Conservation (phyloP, 495 filamentous ascomycete genomes). For the Trichoderma parareesei region DNA sequence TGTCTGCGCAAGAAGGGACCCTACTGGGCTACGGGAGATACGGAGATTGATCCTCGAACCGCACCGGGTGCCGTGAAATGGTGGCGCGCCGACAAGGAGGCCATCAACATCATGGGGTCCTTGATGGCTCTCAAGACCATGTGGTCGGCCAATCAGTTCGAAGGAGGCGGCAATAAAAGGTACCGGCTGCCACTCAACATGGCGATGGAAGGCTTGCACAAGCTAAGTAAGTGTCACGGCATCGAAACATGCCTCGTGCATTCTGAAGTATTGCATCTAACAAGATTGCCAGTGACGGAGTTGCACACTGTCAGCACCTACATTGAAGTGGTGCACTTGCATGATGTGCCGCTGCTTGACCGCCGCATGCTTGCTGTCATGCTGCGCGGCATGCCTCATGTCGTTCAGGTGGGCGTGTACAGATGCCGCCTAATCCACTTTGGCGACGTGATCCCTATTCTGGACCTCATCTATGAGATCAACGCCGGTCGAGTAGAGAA, state of each 20-base stretch:
- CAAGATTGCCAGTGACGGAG: neutral
- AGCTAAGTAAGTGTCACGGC: neutral
- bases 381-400: neutral
- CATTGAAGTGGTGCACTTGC: neutral
- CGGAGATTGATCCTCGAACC: neutral
- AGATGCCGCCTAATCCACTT: conserved; percentile 8
- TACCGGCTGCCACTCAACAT: neutral
- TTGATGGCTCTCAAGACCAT: neutral
- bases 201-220: neutral
- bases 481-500: neutral
- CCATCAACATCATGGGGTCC: conserved; percentile 1
- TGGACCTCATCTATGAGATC: conserved; percentile 10
- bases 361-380: conserved; percentile 8
- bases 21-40: neutral
- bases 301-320: neutral
- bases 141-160: conserved; percentile 6
- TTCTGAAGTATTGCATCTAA: neutral
- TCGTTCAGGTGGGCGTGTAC: neutral
- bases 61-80: neutral
- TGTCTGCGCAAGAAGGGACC: neutral
- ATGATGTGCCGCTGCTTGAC: conserved; percentile 3
- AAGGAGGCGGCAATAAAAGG: neutral
- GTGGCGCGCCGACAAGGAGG: neutral
- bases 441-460: conserved; percentile 7
- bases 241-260: neutral